Evolutionary conservation across 2,329 filamentous ascomycete species (phyloP), one percentile per base, ranked within the genome.

Genomic region (Taxawa tesnikishii): DNA sequence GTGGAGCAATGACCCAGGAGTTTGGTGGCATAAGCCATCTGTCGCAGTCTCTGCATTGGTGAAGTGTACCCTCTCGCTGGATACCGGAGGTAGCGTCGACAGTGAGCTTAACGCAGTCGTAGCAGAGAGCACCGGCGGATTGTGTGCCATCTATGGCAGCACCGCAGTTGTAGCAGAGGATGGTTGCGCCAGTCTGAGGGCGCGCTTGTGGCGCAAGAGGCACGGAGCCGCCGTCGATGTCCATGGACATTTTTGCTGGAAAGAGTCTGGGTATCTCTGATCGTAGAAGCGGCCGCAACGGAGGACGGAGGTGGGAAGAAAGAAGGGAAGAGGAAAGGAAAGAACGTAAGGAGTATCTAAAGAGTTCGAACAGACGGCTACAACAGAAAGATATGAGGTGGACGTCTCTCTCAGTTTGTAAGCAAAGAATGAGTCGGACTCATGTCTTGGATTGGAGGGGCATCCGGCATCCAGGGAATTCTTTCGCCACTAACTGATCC

Each of bases 141-240:
- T 76, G 75, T 12, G 85, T 94, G 57, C 90, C 90, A 59, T 94
- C 87, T 50, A 98, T 94, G 24, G 88, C 79, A 38, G 83, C 85
- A 52, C 88, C 90, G 59, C 90, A 98, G 68, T 96, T 94, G 66
- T 84, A 94, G 62, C 90, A 98, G 37, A 98, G 80, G 53, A 96
- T 94, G n/a, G 52, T 50, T 13, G 45, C 42, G 6, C 43, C 45
- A 14, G 47, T 43, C 40, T 45, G 45, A 44, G 36, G 59, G 18
- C 44, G 43, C 24, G 41, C 32, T n/a, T n/a, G n/a, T n/a, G n/a
- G n/a, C n/a, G n/a, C n/a, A n/a, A n/a, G n/a, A 23, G 25, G 28
- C 25, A 11, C 43, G 33, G 19, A 40, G 34, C 11, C 12, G 17
- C 31, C 34, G 41, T 56, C 53, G 36, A 56, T 46, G 31, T 56